These are phyloP conservation scores for Pholiota microspora DNA, from an alignment of 768 basidiomycete species.

Conservation along the genomic window DNA sequence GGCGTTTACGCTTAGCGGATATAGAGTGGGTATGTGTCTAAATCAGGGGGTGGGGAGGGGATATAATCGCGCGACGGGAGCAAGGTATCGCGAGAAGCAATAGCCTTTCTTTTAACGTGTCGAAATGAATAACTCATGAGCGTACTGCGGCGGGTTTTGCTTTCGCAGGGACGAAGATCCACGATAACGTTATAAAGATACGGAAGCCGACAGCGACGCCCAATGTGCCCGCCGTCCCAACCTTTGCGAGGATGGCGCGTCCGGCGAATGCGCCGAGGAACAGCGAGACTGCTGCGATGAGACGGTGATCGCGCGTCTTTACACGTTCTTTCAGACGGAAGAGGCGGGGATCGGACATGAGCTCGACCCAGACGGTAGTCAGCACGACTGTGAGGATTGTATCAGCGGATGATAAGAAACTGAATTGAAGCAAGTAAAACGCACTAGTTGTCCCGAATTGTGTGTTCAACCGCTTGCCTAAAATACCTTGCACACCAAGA, in stretches of 20 bases:
- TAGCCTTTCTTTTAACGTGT: too few species aligned
- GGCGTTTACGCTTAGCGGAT: neutral
- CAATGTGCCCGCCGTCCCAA: constrained; percentile 64
- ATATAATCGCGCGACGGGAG: neutral
- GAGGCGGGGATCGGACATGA: constrained; percentile 77
- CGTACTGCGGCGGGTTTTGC: neutral
- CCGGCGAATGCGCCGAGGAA: constrained; percentile 76
- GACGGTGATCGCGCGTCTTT: constrained; percentile 65
- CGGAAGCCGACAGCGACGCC: constrained; percentile 66
- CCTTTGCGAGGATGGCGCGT: constrained; percentile 54
- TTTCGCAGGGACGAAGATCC: constrained; percentile 61
- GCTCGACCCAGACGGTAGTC: constrained; percentile 87
- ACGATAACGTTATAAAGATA: constrained; percentile 56
- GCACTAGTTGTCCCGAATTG: constrained; percentile 77
- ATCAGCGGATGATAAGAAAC: neutral
- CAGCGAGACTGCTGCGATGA: constrained; percentile 62
- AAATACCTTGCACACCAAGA: constrained; percentile 84
- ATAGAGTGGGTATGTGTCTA: neutral
- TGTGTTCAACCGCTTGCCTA: constrained; percentile 77
- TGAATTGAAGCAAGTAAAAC: constrained; percentile 24
- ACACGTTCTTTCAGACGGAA: constrained; percentile 55
- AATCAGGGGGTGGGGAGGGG: neutral
- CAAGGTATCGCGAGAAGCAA: too few species aligned
- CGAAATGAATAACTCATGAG: too few species aligned
- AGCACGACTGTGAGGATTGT: constrained; percentile 58